Percentiles rank a stretch among this genome's conserved stretches.
phyloP scores from a whole-genome alignment of 2,329 filamentous ascomycete genomes.

The Teratosphaeria zuluensis region DNA sequence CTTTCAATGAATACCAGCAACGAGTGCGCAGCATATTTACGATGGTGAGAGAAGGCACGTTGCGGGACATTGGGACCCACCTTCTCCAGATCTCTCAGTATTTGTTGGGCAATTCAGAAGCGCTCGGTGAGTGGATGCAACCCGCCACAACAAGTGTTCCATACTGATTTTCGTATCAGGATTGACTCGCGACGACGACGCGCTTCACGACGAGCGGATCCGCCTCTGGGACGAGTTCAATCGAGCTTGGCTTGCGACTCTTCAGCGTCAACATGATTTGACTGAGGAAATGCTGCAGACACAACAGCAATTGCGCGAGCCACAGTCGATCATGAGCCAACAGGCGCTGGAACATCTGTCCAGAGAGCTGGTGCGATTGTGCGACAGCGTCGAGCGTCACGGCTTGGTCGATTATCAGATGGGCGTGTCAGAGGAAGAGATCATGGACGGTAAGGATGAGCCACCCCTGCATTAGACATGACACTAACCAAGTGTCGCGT shows the following conservation, averaged over 20 bases:
- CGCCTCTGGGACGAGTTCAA: conserved; percentile 93
- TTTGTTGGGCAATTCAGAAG: conserved; percentile 55
- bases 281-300: conserved; percentile 50
- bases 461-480: neutral
- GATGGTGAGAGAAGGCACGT: conserved; percentile 53
- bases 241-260: conserved; percentile 73
- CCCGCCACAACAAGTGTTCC: neutral
- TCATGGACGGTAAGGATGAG: conserved; percentile 60
- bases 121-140: conserved; percentile 48
- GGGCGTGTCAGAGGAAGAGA: conserved; percentile 91
- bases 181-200: conserved; percentile 72
- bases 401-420: conserved; percentile 97
- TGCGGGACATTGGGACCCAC: conserved; percentile 49
- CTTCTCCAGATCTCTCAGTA: conserved; percentile 56
- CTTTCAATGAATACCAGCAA: conserved; percentile 54
- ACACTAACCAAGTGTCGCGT: neutral
- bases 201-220: conserved; percentile 64
- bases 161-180: conserved; percentile 42
- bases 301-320: conserved; percentile 44
- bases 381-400: conserved; percentile 77
- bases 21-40: conserved; percentile 58
- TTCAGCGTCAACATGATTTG: conserved; percentile 76
- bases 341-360: conserved; percentile 70
- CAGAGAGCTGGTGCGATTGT: conserved; percentile 69
- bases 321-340: conserved; percentile 56